A percentile compares a stretch with the other conserved stretches of the same genome.
Conservation (phyloP, 2,329 filamentous ascomycete species). For the Endoconidiophora polonica region DNA sequence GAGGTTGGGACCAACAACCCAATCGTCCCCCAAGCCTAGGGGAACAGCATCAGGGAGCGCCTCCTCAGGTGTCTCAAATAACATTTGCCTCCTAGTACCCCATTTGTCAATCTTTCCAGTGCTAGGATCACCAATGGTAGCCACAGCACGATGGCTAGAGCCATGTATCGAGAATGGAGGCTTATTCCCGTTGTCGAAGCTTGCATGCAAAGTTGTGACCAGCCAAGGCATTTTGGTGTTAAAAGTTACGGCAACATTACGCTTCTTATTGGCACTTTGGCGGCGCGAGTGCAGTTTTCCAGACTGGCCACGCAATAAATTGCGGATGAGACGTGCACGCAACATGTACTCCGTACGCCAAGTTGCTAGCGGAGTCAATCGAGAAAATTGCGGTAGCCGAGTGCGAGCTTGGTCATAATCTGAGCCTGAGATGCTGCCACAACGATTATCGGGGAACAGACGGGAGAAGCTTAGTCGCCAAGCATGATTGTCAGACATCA, state of each 20-base stretch:
- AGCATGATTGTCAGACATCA: constrained; percentile 81
- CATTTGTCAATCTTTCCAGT: constrained; percentile 63
- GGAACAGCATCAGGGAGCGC: constrained; percentile 54
- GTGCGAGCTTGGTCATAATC: constrained; percentile 40
- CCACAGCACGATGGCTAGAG: constrained; percentile 58
- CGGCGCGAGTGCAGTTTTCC: constrained; percentile 23
- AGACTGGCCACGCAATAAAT: constrained; percentile 68
- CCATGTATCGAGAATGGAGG: constrained; percentile 70
- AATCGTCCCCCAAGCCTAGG: constrained; percentile 64
- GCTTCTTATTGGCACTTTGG: constrained; percentile 41
- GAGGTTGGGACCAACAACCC: constrained; percentile 63
- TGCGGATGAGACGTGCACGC: constrained; percentile 67
- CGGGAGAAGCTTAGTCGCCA: constrained; percentile 88
- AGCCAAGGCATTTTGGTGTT: constrained; percentile 67
- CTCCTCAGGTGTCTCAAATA: constrained; percentile 64
- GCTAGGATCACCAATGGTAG: constrained; percentile 67
- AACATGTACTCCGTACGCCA: constrained; percentile 95
- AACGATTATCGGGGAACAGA: constrained; percentile 53
- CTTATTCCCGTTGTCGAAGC: constrained; percentile 57
- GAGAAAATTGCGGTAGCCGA: constrained; percentile 63
- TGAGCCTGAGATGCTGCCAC: constrained; percentile 27
- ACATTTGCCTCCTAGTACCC: constrained; percentile 61
- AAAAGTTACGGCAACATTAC: constrained; percentile 65
- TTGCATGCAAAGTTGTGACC: constrained; percentile 64
- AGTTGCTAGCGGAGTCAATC: constrained; percentile 68